A percentile compares a stretch with the other conserved stretches of the same genome.
phyloP scores from a whole-genome alignment of 169 alveolate species.

The Cryptosporidium xiaoi region DNA sequence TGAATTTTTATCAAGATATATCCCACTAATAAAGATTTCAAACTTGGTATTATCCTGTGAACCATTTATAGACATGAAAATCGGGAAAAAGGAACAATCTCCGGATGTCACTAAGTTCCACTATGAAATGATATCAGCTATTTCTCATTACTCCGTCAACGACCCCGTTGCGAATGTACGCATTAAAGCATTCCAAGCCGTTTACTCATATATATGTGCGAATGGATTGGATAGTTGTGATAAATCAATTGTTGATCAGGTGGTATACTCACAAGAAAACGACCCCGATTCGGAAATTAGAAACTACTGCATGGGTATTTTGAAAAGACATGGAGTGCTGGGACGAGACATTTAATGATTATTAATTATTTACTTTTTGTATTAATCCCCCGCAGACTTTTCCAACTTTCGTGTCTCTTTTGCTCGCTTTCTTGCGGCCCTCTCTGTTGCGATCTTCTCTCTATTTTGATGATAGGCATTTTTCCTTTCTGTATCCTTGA shows the following conservation, averaged over 20 bases:
- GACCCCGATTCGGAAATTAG: conserved; percentile 26
- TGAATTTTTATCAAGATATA: conserved; percentile 1
- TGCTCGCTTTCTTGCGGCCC: conserved; percentile 44
- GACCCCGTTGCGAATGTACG: conserved; percentile 46
- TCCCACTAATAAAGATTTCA: conserved; percentile 24
- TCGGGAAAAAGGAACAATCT: not conserved
- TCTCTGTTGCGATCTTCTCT: conserved; percentile 57
- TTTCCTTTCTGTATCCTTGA: conserved; percentile 29
- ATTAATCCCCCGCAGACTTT: not conserved
- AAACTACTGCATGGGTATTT: conserved; percentile 5
- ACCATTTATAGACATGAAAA: not conserved
- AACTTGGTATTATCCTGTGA: conserved; percentile 18
- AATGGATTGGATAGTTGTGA: not conserved
- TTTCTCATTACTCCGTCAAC: conserved; percentile 1
- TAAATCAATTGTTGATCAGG: conserved; percentile 21
- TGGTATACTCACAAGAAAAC: conserved; percentile 18
- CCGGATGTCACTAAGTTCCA: conserved; percentile 1
- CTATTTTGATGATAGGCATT: conserved; percentile 33
- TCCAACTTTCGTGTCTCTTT: not conserved
- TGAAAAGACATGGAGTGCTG: not conserved
- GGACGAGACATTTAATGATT: not conserved
- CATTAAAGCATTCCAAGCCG: conserved; percentile 29
- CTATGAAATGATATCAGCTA: conserved; percentile 8
- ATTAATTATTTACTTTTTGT: not conserved
- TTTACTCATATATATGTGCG: not conserved